Evolutionary conservation across 148 eudicot species (phyloP), one percentile per base, ranked within the genome.

Genomic region (Fagopyrum homotropicum): DNA sequence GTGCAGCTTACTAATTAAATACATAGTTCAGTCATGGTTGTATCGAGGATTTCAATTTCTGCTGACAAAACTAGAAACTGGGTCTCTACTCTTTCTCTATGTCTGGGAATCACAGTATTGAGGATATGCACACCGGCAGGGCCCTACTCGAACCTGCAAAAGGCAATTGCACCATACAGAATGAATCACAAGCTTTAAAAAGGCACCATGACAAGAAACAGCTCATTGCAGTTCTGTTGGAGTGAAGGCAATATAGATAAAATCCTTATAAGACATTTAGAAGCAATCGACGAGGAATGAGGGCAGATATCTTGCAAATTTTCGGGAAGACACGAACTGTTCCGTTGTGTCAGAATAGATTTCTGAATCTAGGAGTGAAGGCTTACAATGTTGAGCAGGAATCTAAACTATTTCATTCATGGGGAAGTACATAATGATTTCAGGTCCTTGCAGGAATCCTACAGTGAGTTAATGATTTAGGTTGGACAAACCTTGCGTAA

Each of bases 401-500:
- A n/a, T n/a, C n/a, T n/a, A n/a, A n/a, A n/a, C n/a, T n/a, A n/a
- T n/a, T n/a, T n/a, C n/a, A n/a, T n/a, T n/a, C n/a, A n/a, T n/a
- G n/a, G n/a, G n/a, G n/a, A n/a, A n/a, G n/a, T n/a, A n/a, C n/a
- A n/a, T n/a, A n/a, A n/a, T n/a, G n/a, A n/a, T n/a, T n/a, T n/a
- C n/a, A n/a, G n/a, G n/a, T n/a, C n/a, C n/a, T n/a, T n/a, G n/a
- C n/a, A n/a, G n/a, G n/a, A n/a, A 52, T 52, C 16, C 57, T 12
- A 54, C 6, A 54, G 17, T 54, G 57, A 16, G 57, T 54, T 54
- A 0, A 54, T 4, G 19, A 14, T 14, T 30, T 54, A 54, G n/a
- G 35, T 40, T 35, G 60, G 6, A 55, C 60, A 73, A 80, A 95
- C 98, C 97, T 92, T 90, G 50, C 98, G 97, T 9, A 95, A 77